Evolutionary conservation across 2,329 filamentous ascomycete species (phyloP).

Genomic region (Fusarium succisae): DNA sequence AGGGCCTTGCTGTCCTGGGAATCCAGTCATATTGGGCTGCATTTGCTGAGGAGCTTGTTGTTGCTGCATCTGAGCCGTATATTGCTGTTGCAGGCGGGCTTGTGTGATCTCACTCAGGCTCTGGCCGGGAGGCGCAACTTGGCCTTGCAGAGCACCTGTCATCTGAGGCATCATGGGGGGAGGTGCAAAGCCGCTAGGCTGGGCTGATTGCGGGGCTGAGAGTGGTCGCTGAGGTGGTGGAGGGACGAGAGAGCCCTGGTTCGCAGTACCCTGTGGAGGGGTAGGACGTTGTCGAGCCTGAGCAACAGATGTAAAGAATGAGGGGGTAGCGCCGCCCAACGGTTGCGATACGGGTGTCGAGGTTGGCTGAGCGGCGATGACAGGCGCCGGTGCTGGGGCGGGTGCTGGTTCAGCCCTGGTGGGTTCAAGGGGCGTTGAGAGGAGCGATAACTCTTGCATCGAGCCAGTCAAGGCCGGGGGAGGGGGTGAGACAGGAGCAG

Average conservation of each 20-base stretch:
- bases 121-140: slow-evolving; percentile 77
- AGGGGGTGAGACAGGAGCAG: slow-evolving; percentile 33
- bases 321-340: slow-evolving; percentile 64
- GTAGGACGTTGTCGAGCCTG: slow-evolving; percentile 56
- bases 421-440: slow-evolving; percentile 63
- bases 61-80: slow-evolving; percentile 58
- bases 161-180: slow-evolving; percentile 84
- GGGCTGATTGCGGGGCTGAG: slow-evolving; percentile 86
- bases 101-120: slow-evolving; percentile 79
- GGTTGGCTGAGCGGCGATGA: slow-evolving; percentile 39
- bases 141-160: slow-evolving; percentile 73
- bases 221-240: slow-evolving; percentile 81
- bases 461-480: slow-evolving; percentile 72
- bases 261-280: slow-evolving; percentile 51
- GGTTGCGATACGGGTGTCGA: slow-evolving; percentile 53
- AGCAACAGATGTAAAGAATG: slow-evolving; percentile 61
- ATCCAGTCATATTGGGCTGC: slow-evolving; percentile 51
- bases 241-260: slow-evolving; percentile 74
- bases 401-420: slow-evolving; percentile 52
- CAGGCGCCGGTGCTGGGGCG: slow-evolving; percentile 26
- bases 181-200: slow-evolving; percentile 76
- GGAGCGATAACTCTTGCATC: slow-evolving; percentile 66
- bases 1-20: slow-evolving; percentile 47
- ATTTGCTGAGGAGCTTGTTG: slow-evolving; percentile 51
- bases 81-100: slow-evolving; percentile 71